These are phyloP conservation scores for Hypoxylon sp. DNA, from an alignment of 2,329 filamentous ascomycete genomes.

Conservation along the genomic window DNA sequence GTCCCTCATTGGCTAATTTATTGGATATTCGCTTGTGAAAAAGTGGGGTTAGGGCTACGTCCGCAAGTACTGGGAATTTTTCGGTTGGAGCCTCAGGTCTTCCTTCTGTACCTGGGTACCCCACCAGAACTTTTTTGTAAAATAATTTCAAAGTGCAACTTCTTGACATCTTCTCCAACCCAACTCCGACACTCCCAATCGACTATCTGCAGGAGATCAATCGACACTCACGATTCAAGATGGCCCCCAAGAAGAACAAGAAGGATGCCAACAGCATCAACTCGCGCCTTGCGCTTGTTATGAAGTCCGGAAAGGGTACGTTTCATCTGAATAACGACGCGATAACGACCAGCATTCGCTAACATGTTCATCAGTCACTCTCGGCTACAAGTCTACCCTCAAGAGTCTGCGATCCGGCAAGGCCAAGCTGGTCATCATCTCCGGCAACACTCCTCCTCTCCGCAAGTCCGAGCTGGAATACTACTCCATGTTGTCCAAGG, in stretches of 20 bases:
- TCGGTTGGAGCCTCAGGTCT: constrained; percentile 3
- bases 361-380: constrained; percentile 70
- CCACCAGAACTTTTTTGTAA: constrained; percentile 28
- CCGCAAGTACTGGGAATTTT: constrained; percentile 35
- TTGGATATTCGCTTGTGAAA: constrained; percentile 40
- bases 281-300: constrained; percentile 60
- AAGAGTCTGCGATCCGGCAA: constrained; percentile 95
- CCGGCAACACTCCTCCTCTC: constrained; percentile 96
- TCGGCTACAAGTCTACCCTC: constrained; percentile 89
- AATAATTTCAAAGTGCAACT: constrained; percentile 13
- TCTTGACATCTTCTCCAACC: constrained; percentile 18
- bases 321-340: constrained; percentile 66
- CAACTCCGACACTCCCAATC: constrained; percentile 21
- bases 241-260: constrained; percentile 82
- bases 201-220: constrained; percentile 42
- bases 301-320: constrained; percentile 66
- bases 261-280: constrained; percentile 83
- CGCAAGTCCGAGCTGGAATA: constrained; percentile 98
- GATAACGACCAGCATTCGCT: constrained; percentile 67
- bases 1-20: constrained; percentile 40
- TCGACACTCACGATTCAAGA: constrained; percentile 64
- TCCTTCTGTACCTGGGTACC: constrained; percentile 18
- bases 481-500: constrained; percentile 93
- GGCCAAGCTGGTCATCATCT: constrained; percentile 97
- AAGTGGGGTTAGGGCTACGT: constrained; percentile 56